Evolutionary conservation across 164 flowering plant genomes (phyloP).

Genomic region (Magnolia changhungtana): DNA sequence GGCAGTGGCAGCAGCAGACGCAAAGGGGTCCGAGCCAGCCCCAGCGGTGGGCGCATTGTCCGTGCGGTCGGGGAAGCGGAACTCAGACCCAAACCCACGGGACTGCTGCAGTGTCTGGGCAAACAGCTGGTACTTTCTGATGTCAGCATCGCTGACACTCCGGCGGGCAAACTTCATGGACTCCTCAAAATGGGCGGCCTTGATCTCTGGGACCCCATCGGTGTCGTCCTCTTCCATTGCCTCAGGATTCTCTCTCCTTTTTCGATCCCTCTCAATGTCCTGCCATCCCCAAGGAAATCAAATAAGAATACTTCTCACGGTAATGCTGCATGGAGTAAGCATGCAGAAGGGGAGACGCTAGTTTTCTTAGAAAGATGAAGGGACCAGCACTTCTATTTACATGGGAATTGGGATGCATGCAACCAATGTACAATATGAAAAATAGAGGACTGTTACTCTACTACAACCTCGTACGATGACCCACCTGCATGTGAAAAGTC

Average conservation of each 20-base stretch:
- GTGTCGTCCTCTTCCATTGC: slow-evolving; percentile 68
- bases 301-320: background rate
- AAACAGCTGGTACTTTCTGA: slow-evolving; percentile 57
- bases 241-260: slow-evolving; percentile 45
- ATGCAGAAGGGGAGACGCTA: background rate
- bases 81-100: slow-evolving; percentile 65
- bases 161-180: slow-evolving; percentile 67
- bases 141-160: slow-evolving; percentile 67
- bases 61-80: slow-evolving; percentile 43
- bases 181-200: slow-evolving; percentile 60
- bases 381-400: too few relatives aligned
- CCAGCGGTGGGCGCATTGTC: slow-evolving; percentile 26
- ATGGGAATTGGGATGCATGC: too few relatives aligned
- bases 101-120: slow-evolving; percentile 70
- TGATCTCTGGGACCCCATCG: slow-evolving; percentile 58
- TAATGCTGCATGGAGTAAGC: background rate
- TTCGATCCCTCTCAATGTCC: slow-evolving; percentile 63
- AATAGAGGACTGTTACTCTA: too few relatives aligned
- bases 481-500: too few relatives aligned
- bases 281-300: slow-evolving; percentile 17
- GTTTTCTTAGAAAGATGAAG: background rate
- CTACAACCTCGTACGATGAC: too few relatives aligned
- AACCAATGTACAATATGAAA: too few relatives aligned
- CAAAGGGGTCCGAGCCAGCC: slow-evolving; percentile 38
- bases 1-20: slow-evolving; percentile 36